Evolutionary conservation across 2,329 filamentous ascomycete genomes (phyloP).

Genomic region (Paraphoma sp.): DNA sequence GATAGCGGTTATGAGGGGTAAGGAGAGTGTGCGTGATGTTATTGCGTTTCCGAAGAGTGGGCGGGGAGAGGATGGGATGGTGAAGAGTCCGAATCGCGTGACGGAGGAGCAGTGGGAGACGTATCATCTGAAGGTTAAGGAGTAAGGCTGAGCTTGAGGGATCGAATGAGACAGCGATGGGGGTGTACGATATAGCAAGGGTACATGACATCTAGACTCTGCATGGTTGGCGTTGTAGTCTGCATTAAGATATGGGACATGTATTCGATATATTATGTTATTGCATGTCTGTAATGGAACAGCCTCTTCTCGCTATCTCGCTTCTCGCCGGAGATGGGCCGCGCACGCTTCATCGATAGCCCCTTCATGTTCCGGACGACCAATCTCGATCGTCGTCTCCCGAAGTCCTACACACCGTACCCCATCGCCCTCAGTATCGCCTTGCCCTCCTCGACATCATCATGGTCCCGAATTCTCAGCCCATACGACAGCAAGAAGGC

Average conservation of each 20-base stretch:
- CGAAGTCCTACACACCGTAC: constrained; percentile 12
- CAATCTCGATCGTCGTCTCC: not conserved
- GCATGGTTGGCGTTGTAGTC: not conserved
- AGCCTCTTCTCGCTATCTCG: too few relatives aligned
- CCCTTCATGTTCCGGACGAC: not conserved
- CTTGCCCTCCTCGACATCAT: constrained; percentile 29
- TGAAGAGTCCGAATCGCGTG: constrained; percentile 76
- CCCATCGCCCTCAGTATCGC: constrained; percentile 27
- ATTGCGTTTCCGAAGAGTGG: constrained; percentile 97
- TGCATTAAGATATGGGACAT: not conserved
- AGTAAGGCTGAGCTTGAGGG: constrained; percentile 6
- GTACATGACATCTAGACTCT: not conserved
- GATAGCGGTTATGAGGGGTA: constrained; percentile 78
- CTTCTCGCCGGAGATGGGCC: too few relatives aligned
- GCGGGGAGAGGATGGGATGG: constrained; percentile 84
- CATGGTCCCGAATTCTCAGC: constrained; percentile 7
- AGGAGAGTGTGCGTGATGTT: constrained; percentile 83
- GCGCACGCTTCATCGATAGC: too few relatives aligned
- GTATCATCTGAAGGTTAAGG: constrained; percentile 60
- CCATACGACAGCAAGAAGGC: constrained; percentile 24
- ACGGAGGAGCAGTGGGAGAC: constrained; percentile 65
- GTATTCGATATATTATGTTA: not conserved
- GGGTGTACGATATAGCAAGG: not conserved
- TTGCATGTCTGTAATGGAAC: too few relatives aligned
- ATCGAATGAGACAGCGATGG: not conserved